A percentile compares a stretch with the other conserved stretches of the same genome.
phyloP scores from a whole-genome alignment of 2,329 filamentous ascomycete species.

The Cadophora gregata region DNA sequence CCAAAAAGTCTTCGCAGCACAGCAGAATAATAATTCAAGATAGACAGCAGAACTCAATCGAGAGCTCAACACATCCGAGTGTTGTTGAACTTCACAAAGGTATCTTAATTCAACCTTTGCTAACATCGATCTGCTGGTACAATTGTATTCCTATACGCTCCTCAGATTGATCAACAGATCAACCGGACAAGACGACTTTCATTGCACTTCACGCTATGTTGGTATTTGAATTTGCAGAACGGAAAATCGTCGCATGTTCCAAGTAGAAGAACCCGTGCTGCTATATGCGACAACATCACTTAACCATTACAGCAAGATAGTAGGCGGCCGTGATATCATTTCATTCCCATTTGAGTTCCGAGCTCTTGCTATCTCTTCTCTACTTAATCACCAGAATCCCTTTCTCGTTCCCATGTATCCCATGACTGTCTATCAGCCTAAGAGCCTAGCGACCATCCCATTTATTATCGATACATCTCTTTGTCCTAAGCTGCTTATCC shows the following conservation, averaged over 20 bases:
- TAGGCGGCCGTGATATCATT: background rate
- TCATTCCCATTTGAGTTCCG: background rate
- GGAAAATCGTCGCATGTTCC: too few species aligned
- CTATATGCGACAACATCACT: too few species aligned
- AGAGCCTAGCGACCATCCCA: background rate
- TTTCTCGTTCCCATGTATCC: background rate
- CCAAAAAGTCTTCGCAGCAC: background rate
- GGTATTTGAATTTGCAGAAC: too few species aligned
- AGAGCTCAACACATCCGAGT: constrained; percentile 1
- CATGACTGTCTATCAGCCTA: background rate
- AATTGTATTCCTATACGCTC: too few species aligned
- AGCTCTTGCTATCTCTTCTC: background rate
- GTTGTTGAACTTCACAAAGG: background rate
- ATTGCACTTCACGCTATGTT: too few species aligned
- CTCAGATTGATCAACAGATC: background rate
- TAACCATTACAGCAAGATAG: too few species aligned
- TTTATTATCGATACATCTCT: background rate
- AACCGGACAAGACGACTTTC: too few species aligned
- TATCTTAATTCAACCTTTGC: too few species aligned
- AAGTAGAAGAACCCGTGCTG: too few species aligned
- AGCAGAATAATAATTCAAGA: background rate
- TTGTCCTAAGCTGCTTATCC: background rate
- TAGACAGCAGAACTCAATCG: background rate
- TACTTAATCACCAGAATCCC: too few species aligned
- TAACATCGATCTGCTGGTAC: too few species aligned